Conservation (phyloP, 768 basidiomycete genomes). For the Chiua virens region DNA sequence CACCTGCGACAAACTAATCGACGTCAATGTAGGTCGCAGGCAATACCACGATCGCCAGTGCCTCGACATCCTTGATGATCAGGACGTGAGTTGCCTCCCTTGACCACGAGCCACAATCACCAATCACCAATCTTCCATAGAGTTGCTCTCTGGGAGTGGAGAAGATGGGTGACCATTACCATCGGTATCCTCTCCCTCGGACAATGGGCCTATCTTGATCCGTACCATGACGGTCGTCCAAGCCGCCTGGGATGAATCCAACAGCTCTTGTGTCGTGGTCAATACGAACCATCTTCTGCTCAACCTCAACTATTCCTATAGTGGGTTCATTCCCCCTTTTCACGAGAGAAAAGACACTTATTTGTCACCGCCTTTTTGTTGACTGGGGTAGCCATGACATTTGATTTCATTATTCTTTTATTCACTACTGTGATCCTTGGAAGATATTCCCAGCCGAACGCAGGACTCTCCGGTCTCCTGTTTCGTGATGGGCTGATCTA, state of each 20-base stretch:
- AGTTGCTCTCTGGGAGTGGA: conserved; percentile 70
- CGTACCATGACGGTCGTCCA: conserved; percentile 67
- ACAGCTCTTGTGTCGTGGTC: conserved; percentile 47
- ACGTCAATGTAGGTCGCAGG: conserved; percentile 20
- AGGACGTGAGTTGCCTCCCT: conserved; percentile 47
- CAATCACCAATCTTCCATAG: conserved; percentile 37
- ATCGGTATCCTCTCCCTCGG: conserved; percentile 56
- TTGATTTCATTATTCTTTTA: conserved; percentile 60
- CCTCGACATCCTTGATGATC: conserved; percentile 61
- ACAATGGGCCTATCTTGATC: conserved; percentile 66
- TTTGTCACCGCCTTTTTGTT: not conserved
- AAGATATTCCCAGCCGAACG: conserved; percentile 46
- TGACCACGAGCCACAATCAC: conserved; percentile 10
- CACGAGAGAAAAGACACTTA: not conserved
- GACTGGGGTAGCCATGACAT: conserved; percentile 56
- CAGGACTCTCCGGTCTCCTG: conserved; percentile 61
- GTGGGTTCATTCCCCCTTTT: conserved; percentile 39
- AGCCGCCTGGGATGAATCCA: conserved; percentile 49
- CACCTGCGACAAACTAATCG: not conserved
- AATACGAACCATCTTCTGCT: conserved; percentile 56
- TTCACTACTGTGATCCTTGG: conserved; percentile 56
- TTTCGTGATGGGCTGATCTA: conserved; percentile 75
- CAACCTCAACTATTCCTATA: conserved; percentile 68
- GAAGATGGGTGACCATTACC: conserved; percentile 45
- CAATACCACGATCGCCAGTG: conserved; percentile 28